Conservation (phyloP, 805 yeast genomes). For the Zygoascus flipseniorum region DNA sequence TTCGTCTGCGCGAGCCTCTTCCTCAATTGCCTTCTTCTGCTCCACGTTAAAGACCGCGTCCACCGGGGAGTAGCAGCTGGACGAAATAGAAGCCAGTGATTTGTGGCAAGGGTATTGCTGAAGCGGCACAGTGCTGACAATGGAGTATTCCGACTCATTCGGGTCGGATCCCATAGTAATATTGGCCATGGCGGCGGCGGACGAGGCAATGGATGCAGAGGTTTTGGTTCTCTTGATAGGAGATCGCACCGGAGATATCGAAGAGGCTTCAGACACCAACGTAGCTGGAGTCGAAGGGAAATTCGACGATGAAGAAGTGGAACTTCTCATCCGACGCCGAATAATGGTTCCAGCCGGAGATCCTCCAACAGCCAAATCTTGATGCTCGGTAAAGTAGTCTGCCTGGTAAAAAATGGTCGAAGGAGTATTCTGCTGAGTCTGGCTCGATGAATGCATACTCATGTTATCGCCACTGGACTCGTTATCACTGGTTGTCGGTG, state of each 20-base stretch:
- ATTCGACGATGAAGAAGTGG: not conserved
- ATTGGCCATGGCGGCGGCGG: not conserved
- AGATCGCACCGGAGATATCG: not conserved
- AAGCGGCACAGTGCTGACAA: not conserved
- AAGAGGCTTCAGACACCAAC: not conserved
- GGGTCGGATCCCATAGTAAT: not conserved
- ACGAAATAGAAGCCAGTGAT: not conserved
- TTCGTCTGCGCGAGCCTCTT: conserved; percentile 24
- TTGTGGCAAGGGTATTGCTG: not conserved
- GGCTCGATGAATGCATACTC: not conserved
- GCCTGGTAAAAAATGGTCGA: not conserved
- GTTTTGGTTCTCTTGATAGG: not conserved
- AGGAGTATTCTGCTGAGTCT: not conserved
- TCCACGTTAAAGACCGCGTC: conserved; percentile 7
- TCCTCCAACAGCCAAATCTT: not conserved
- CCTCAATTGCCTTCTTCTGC: conserved; percentile 7
- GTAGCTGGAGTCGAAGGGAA: not conserved
- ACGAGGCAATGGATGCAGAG: not conserved
- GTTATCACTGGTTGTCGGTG: not conserved
- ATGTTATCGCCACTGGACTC: not conserved
- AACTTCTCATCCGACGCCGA: not conserved
- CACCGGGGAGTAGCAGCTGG: not conserved
- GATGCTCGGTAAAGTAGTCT: not conserved
- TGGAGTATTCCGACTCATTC: not conserved
- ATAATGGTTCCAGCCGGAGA: not conserved